Base-by-base conservation (phyloP, 2,329 filamentous ascomycete species). In the Myriangium duriaei region DNA sequence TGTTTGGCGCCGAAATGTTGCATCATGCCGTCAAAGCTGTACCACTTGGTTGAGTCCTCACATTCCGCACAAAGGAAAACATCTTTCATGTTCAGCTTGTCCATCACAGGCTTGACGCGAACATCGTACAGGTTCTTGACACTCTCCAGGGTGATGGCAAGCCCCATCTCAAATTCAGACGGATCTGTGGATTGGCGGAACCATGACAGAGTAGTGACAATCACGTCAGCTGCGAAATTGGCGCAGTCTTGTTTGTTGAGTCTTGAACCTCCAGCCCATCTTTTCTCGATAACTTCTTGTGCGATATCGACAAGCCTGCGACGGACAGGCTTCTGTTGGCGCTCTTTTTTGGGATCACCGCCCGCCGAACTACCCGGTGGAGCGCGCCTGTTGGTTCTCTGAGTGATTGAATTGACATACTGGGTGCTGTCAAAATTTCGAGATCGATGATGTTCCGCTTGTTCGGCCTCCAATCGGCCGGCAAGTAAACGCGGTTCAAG, bases 1-100 rank as follows among this genome's bases (percentile, higher is more conserved):
- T 91, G 84, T 55, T 88, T 91, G 29, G 81, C 81, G 41, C 81
- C 81, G 52, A 78, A 88, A 56, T 92, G 84, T 53, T 91, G 83
- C 32, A 88, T 72, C 17, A 88, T 74, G 6, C 77, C 77, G 57
- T 88, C 81, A 45, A 91, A 81, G 0, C 76, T 77, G 49, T 82
- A 88, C 40, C 71, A 71, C 54, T 81, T 85, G 32, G 64, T 60
- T 47, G 70, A 74, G 34, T 65, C 65, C 33, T 77, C 72, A 48
- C 56, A 62, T 10, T 57, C 60, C 32, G 74, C 76, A 61, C 83
- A 91, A 41, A 81, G 68, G 55, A 91, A 91, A 7, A 87, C 60
- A 39, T 87, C 81, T 50, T 76, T 81, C 47, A 75, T 68, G 48
- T 70, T 68, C 21, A 26, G 21, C 32, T 64, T 60, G 44, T 84